Base-by-base conservation (phyloP, 2,329 filamentous ascomycete species). In the Verticillium dahliae region DNA sequence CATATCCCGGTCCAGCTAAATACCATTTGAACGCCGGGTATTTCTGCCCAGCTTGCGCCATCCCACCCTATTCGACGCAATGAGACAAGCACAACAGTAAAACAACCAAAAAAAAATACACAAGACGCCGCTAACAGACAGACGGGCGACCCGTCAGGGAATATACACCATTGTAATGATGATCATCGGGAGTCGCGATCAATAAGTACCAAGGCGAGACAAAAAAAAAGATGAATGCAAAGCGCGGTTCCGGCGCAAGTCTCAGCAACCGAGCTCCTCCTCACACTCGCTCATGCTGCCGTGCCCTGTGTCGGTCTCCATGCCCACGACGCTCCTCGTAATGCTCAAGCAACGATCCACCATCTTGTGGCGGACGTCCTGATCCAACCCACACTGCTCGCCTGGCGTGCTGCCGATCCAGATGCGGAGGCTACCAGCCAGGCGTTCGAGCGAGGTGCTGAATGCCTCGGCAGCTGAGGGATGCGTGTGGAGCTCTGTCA, bases 291-390 rank as follows among this genome's bases (percentile, higher is more conserved):
- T 81, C 78, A 84, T 82, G 65, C 79, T 86, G 57, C 78, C 84
- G 70, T 87, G 87, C 7, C 85, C 85, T 1, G 81, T 80, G 66
- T 88, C 85, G 13, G 76, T 73, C 62, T 85, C 81, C 80, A 88
- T 86, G 9, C 85, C 84, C 7, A 86, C 79, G 41, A 84, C 74
- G 58, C 75, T 79, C 69, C 84, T 85, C 14, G 81, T 85, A 39
- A 88, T 79, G 11, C 72, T 68, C 18, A 88, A 71, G 63, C 85
- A 88, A 59, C 79, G 76, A 58, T 83, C 78, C 3, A 88, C 80
- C 66, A 87, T 79, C 64, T 76, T 76, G 61, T 78, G 77, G 62
- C 84, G 80, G n/a, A 84, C 72, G 14, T 79, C 76, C 1, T 75
- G 74, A 18, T 78, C 75, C n/a, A 88, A 73, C 1, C 81, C 82